Percentiles rank a stretch among this genome's conserved stretches.
phyloP scores from a whole-genome alignment of 2,329 filamentous ascomycete genomes.

The Claviceps sp. region DNA sequence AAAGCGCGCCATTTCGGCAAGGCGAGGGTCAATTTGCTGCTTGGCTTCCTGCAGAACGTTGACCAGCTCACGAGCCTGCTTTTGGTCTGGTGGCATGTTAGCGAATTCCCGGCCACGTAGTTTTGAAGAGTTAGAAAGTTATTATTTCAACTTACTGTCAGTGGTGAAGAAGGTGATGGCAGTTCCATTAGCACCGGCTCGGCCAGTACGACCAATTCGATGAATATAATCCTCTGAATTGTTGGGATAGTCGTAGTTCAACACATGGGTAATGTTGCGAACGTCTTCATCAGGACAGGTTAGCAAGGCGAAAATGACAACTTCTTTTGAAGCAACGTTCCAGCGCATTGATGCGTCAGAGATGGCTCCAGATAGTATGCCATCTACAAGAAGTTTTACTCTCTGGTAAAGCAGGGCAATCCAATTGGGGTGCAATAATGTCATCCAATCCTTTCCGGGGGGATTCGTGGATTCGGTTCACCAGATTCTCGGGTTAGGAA shows the following conservation, averaged over 20 bases:
- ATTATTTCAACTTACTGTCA: conserved; percentile 63
- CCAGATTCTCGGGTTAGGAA: conserved; percentile 43
- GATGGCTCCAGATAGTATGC: conserved; percentile 33
- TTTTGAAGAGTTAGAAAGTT: not conserved
- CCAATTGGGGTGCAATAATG: conserved; percentile 37
- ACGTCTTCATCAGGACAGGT: conserved; percentile 72
- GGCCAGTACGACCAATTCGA: conserved; percentile 88
- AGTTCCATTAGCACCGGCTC: conserved; percentile 87
- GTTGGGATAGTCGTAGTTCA: conserved; percentile 99
- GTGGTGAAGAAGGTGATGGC: conserved; percentile 98
- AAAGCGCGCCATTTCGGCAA: conserved; percentile 91
- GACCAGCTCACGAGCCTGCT: conserved; percentile 94
- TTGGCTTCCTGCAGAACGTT: conserved; percentile 89
- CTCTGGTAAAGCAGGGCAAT: conserved; percentile 45
- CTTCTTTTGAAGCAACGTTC: conserved; percentile 43
- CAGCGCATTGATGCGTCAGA: conserved; percentile 35
- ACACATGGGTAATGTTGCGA: conserved; percentile 99
- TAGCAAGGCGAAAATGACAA: conserved; percentile 50
- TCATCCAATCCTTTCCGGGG: conserved; percentile 29
- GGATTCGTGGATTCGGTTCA: conserved; percentile 29
- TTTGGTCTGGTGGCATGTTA: conserved; percentile 49
- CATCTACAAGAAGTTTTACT: conserved; percentile 34
- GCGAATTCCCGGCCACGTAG: not conserved
- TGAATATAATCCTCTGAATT: conserved; percentile 98
- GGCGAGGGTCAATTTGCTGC: conserved; percentile 92